Conservation (phyloP, 2,329 filamentous ascomycete species). For the Colletotrichum sp. region DNA sequence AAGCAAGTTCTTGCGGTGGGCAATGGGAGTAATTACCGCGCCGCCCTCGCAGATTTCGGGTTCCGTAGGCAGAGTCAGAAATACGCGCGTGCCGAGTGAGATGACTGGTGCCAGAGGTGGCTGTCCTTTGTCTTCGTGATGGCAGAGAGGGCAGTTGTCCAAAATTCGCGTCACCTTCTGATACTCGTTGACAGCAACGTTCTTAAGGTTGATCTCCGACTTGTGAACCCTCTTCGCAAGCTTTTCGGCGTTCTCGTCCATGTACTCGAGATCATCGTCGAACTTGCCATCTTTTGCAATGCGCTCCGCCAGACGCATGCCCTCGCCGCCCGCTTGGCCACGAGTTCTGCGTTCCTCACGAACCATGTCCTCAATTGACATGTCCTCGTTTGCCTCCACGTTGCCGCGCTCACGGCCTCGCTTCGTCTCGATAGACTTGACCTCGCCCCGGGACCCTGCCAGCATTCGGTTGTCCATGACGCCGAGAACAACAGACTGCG, state of each 20-base stretch:
- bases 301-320: constrained; percentile 82
- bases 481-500: constrained; percentile 79
- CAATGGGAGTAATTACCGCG: constrained; percentile 86
- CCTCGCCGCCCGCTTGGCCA: constrained; percentile 79
- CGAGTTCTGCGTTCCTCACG: constrained; percentile 89
- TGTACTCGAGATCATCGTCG: constrained; percentile 91
- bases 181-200: constrained; percentile 84
- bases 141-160: constrained; percentile 87
- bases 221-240: constrained; percentile 88
- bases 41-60: constrained; percentile 86
- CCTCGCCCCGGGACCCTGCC: constrained; percentile 74
- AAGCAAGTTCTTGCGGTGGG: constrained; percentile 88
- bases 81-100: constrained; percentile 84
- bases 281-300: constrained; percentile 95
- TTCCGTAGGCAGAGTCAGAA: constrained; percentile 85
- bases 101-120: constrained; percentile 86
- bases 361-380: constrained; percentile 97
- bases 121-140: constrained; percentile 79
- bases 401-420: constrained; percentile 83
- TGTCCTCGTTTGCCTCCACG: constrained; percentile 91
- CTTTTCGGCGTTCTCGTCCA: constrained; percentile 94
- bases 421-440: constrained; percentile 78
- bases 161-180: constrained; percentile 88
- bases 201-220: constrained; percentile 86
- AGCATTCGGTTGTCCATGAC: constrained; percentile 91